Conservation (phyloP, 1,139 yeast genomes). For the Zygosaccharomyces pseudobailii region DNA sequence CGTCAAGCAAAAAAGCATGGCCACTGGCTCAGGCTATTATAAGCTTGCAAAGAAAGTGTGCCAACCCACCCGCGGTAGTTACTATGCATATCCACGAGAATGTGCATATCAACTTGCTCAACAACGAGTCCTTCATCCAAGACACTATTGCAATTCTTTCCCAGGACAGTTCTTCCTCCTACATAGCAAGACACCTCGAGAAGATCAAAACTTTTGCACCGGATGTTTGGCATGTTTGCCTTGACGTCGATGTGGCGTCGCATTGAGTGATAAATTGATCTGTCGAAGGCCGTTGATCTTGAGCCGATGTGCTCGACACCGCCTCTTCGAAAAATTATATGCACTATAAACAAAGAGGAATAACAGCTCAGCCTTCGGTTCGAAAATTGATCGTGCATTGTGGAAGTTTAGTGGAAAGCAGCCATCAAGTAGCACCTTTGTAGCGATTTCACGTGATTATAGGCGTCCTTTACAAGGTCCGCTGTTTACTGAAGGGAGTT, state of each 20-base stretch:
- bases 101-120: slow-evolving; percentile 46
- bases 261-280: not conserved
- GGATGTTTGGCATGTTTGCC: slow-evolving; percentile 73
- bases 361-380: not conserved
- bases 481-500: not conserved
- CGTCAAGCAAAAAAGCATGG: slow-evolving; percentile 66
- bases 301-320: not conserved
- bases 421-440: not conserved
- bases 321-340: not conserved
- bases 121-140: slow-evolving; percentile 16
- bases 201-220: slow-evolving; percentile 84
- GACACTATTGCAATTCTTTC: slow-evolving; percentile 8
- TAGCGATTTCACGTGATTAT: not conserved
- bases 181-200: slow-evolving; percentile 35
- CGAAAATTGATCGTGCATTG: not conserved
- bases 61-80: slow-evolving; percentile 20
- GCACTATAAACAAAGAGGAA: not conserved
- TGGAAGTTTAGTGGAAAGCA: not conserved
- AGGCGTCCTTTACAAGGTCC: not conserved
- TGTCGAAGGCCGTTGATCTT: not conserved
- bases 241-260: slow-evolving; percentile 42
- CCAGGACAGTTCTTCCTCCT: slow-evolving; percentile 7
- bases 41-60: slow-evolving; percentile 9
- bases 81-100: slow-evolving; percentile 74
- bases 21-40: slow-evolving; percentile 38